phyloP scores from a whole-genome alignment of 257 asterid species.

The Ballota nigra region DNA sequence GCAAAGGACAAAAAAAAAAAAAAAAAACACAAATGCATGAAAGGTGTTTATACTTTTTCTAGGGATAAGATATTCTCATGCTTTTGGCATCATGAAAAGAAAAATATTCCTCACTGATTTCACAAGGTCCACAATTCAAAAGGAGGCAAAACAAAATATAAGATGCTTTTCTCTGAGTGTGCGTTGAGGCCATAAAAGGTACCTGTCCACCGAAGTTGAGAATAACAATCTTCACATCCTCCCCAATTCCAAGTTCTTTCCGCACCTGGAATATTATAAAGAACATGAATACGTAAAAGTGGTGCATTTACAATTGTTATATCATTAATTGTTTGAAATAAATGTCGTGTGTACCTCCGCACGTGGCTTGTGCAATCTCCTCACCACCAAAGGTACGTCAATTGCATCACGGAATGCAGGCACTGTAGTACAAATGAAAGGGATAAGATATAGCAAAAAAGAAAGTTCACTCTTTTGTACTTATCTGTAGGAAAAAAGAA shows the following conservation, averaged over 20 bases:
- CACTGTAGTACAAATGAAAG: constrained; percentile 49
- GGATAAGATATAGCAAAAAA: constrained; percentile 5
- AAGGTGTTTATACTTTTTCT: not conserved
- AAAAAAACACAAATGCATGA: not conserved
- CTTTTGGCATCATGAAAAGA: not conserved
- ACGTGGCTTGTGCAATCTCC: constrained; percentile 85
- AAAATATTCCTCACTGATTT: not conserved
- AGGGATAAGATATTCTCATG: constrained; percentile 4
- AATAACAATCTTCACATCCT: constrained; percentile 79
- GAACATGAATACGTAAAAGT: constrained; percentile 10
- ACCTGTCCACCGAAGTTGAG: constrained; percentile 99
- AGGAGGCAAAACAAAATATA: not conserved
- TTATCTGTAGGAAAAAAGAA: constrained; percentile 8
- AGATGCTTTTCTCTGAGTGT: not conserved
- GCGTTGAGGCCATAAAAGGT: not conserved
- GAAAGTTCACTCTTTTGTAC: not conserved
- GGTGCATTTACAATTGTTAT: not conserved
- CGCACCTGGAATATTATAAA: constrained; percentile 57
- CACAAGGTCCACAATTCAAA: not conserved
- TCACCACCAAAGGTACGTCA: constrained; percentile 95
- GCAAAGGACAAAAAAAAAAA: not conserved
- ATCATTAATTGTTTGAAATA: not conserved
- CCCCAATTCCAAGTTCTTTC: constrained; percentile 74
- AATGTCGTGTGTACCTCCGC: constrained; percentile 53
- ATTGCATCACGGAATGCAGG: constrained; percentile 97